Base-by-base conservation (phyloP, 805 yeast species). In the Kodamaea nitidulidarum region DNA sequence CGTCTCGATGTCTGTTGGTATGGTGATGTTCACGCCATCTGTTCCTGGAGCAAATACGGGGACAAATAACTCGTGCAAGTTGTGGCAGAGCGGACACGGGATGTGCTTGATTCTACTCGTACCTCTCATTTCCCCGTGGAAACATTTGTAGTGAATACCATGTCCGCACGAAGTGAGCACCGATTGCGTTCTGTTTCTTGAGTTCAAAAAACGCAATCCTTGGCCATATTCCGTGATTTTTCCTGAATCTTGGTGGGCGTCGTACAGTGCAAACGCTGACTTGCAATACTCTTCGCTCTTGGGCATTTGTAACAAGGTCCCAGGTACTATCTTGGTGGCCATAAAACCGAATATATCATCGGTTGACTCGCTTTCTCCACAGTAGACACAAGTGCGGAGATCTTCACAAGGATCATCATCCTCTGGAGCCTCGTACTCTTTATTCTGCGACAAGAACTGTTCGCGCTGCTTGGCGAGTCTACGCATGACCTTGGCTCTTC, bases 341-440 rank as follows among this genome's bases (percentile, higher is more conserved):
- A 87, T 80, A n/a, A 79, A 55, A 8, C 85, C 85, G 56, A 83
- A 75, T 0, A 75, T 44, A 24, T 74, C 74, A 11, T 67, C 60
- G 9, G 32, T n/a, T 3, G 42, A 38, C 30, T 52, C 58, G 4
- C 28, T 24, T 16, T 55, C 60, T 1, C 61, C 61, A 41, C 60
- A 56, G 11, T 49, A 45, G 9, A 56, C 56, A 41, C 60, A 56
- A 3, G 20, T 25, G n/a, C 49, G 38, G 22, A 33, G 33, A 10
- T 37, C 39, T 2, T 54, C 14, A 6, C 24, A 28, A 44, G 30
- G 18, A 12, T 49, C 40, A 2, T 37, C 43, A 4, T 39, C 48
- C 17, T 31, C 35, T 5, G 4, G 15, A 10, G 16, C 11, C 14
- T 35, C 38, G 5, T 54, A 47, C 7, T 53, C 56, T 33, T 61